Evolutionary conservation across 371 early-diverging fungal species (phyloP), one percentile per base, ranked within the genome.

Genomic region (Syncephalis plumigaleata): DNA sequence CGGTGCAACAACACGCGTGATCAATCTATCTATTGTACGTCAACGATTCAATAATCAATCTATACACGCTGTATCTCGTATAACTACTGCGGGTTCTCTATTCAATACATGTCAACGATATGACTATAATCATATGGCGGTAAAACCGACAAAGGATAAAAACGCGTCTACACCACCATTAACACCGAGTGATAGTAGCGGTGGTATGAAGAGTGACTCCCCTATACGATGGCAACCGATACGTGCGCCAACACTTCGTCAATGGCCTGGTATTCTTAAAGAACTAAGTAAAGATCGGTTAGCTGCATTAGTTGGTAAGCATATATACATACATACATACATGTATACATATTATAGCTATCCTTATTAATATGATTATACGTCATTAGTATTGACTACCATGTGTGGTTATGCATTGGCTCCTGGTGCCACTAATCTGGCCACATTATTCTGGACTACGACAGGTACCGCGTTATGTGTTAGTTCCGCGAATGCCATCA

Each of bases 401-500:
- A 91, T 95, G 92, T 73, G 81, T 40, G 97, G 97, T 2, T 94
- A 85, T 58, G 96, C 95, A 15, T 66, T 92, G 53, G 86, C 93
- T 7, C 91, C 94, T 2, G 84, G 81, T 1, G 79, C 79, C 0
- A 63, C 74, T 2, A 62, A 69, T 36, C 56, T 92, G 5, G 53
- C 71, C 3, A 78, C 81, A 0, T 60, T 95, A 37, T 56, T 91
- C 9, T 83, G 71, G 48, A 87, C 92, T 21, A 87, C 91, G 0
- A 55, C 74, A 1, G 98, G 98, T 18, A 94, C 94, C 0, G 74
- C 75, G 0, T 70, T 97, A 39, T 94, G 96, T 58, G 75, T 89
- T n/a, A 67, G 75, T 4, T 82, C 88, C 18, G 98, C 96, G 36
- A 97, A 96, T 62, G 67, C 89, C 16, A 73, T 95, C 56, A 97